Conservation (phyloP, 1,139 yeast genomes). For the Geotrichum histeridarum region DNA sequence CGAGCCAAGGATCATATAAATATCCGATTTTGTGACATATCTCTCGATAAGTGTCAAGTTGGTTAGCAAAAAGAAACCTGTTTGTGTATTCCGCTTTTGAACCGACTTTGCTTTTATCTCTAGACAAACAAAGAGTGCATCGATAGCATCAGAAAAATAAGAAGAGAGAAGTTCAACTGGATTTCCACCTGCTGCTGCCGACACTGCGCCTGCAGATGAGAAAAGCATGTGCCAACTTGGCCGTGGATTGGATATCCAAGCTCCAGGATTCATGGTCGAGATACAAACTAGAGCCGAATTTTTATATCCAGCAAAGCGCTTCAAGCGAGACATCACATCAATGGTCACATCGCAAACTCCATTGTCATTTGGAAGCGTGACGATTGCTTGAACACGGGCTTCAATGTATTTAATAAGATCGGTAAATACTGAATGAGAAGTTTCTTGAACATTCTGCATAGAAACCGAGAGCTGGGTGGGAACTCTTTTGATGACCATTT, state of each 20-base stretch:
- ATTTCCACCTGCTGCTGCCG: constrained; percentile 22
- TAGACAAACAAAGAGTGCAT: constrained; percentile 58
- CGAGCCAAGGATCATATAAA: constrained; percentile 55
- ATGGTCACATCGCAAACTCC: constrained; percentile 68
- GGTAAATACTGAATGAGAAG: constrained; percentile 46
- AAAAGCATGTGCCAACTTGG: constrained; percentile 42
- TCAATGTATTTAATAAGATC: constrained; percentile 58
- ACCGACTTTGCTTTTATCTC: constrained; percentile 50
- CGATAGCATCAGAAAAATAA: constrained; percentile 69
- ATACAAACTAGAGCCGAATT: constrained; percentile 53
- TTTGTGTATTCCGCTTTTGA: constrained; percentile 37
- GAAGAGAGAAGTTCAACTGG: constrained; percentile 54
- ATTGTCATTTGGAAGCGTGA: constrained; percentile 51
- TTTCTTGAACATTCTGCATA: constrained; percentile 24
- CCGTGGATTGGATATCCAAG: constrained; percentile 52
- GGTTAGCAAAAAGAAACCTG: constrained; percentile 67
- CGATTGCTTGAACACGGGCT: constrained; percentile 42
- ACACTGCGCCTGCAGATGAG: constrained; percentile 44
- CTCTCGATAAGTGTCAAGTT: constrained; percentile 74
- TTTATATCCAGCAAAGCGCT: constrained; percentile 60
- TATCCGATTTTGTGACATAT: constrained; percentile 56
- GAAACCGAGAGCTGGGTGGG: constrained; percentile 26
- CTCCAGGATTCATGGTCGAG: constrained; percentile 49
- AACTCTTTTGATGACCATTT: constrained; percentile 20
- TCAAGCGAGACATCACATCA: constrained; percentile 57